phyloP scores from a whole-genome alignment of 768 basidiomycete genomes.

The Kwoniella dejecticola region DNA sequence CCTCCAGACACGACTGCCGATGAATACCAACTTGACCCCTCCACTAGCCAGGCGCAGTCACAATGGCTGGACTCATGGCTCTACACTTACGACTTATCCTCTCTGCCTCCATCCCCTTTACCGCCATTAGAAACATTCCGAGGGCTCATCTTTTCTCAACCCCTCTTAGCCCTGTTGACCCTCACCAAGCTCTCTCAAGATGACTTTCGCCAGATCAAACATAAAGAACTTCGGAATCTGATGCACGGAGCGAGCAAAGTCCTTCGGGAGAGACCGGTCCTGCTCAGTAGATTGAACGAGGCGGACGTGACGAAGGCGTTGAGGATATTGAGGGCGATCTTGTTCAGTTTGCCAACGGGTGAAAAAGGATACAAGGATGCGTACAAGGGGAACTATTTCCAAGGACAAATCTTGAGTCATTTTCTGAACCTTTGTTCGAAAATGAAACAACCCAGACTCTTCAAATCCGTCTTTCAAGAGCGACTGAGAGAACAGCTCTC shows the following conservation, averaged over 20 bases:
- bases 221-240: conserved; percentile 9
- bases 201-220: conserved; percentile 9
- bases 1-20: neutral
- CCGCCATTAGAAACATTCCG: conserved; percentile 27
- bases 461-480: conserved; percentile 18
- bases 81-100: conserved; percentile 15
- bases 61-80: conserved; percentile 21
- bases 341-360: conserved; percentile 6
- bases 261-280: neutral
- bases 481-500: conserved; percentile 7
- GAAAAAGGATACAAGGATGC: neutral
- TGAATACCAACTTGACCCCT: neutral
- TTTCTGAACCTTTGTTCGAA: conserved; percentile 14
- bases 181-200: conserved; percentile 8
- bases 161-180: conserved; percentile 14
- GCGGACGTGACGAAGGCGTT: conserved; percentile 7
- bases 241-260: conserved; percentile 7
- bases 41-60: neutral
- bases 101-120: conserved; percentile 21
- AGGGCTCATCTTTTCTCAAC: conserved; percentile 22
- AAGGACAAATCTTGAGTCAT: conserved; percentile 8
- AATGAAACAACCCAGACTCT: conserved; percentile 12
- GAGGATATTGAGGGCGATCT: conserved; percentile 10
- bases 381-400: conserved; percentile 9
- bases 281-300: neutral